A percentile compares a stretch with the other conserved stretches of the same genome.
Conservation (phyloP, 2,329 filamentous ascomycete species). For the Talaromyces sp. region DNA sequence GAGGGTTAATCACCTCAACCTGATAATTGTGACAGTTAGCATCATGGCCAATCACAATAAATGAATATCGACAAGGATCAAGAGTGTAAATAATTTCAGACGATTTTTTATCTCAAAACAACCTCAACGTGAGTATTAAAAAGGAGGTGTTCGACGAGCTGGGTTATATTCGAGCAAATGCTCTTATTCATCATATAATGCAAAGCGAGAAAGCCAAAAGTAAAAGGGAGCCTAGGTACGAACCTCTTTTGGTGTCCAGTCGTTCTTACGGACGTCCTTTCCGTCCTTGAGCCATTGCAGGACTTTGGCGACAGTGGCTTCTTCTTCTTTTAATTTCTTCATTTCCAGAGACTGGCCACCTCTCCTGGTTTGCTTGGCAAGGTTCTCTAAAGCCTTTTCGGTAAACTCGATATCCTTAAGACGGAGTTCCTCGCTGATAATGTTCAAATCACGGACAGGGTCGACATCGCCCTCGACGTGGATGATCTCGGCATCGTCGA, state of each 20-base stretch:
- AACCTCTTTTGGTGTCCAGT: slow-evolving; percentile 95
- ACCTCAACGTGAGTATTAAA: slow-evolving; percentile 67
- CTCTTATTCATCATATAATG: slow-evolving; percentile 95
- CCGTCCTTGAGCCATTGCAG: slow-evolving; percentile 77
- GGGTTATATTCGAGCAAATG: slow-evolving; percentile 94
- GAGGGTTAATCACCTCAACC: slow-evolving; percentile 96
- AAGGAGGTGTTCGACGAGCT: slow-evolving; percentile 96
- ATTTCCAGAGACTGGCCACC: slow-evolving; percentile 94
- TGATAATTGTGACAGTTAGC: slow-evolving; percentile 42
- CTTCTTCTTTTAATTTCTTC: slow-evolving; percentile 95
- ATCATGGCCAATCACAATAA: neutral
- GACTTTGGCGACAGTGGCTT: slow-evolving; percentile 88
- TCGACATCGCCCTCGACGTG: slow-evolving; percentile 99
- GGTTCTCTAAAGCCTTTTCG: slow-evolving; percentile 87
- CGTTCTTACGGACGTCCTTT: slow-evolving; percentile 89
- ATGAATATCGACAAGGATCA: neutral
- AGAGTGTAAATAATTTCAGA: slow-evolving; percentile 50
- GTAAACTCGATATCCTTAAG: slow-evolving; percentile 99
- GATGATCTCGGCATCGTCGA: slow-evolving; percentile 99
- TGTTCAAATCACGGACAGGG: slow-evolving; percentile 87
- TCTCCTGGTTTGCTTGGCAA: slow-evolving; percentile 90
- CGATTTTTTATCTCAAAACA: slow-evolving; percentile 80
- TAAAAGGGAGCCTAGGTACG: slow-evolving; percentile 23
- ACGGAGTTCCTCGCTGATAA: slow-evolving; percentile 93
- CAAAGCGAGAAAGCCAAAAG: slow-evolving; percentile 34